phyloP scores from a whole-genome alignment of 2,329 filamentous ascomycete species.

The Monosporascus sp. region DNA sequence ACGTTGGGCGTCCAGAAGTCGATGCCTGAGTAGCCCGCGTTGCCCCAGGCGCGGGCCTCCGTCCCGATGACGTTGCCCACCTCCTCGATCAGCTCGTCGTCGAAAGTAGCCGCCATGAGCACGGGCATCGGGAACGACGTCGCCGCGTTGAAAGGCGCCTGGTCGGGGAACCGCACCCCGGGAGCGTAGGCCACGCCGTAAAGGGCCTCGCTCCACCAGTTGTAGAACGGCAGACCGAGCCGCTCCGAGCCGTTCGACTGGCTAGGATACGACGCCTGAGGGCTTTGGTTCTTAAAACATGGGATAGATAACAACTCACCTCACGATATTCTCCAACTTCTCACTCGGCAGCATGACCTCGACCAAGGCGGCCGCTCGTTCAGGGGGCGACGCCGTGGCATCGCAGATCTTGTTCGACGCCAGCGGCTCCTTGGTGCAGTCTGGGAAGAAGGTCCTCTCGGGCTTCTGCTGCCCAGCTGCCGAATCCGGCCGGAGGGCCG shows the following conservation, averaged over 20 bases:
- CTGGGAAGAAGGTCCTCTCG: too few species aligned
- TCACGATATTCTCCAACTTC: too few species aligned
- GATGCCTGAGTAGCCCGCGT: constrained; percentile 48
- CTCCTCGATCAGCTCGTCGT: constrained; percentile 53
- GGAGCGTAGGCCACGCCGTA: constrained; percentile 49
- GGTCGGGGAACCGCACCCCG: constrained; percentile 47
- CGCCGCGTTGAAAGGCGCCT: constrained; percentile 48
- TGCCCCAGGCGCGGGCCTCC: constrained; percentile 61
- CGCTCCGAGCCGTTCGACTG: constrained; percentile 17
- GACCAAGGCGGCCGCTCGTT: too few species aligned
- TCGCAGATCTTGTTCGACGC: too few species aligned
- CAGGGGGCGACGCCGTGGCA: too few species aligned
- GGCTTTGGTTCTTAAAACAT: too few species aligned
- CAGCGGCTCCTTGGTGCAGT: too few species aligned
- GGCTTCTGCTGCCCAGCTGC: too few species aligned
- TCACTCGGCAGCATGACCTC: too few species aligned
- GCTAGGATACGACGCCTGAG: too few species aligned
- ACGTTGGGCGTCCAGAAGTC: constrained; percentile 65
- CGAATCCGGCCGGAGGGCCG: too few species aligned
- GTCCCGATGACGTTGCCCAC: constrained; percentile 52
- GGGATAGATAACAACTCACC: too few species aligned
- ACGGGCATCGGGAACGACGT: constrained; percentile 64
- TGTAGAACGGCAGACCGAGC: constrained; percentile 49
- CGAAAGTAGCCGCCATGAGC: constrained; percentile 55
- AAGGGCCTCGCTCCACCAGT: constrained; percentile 54